Percentiles rank a stretch among this genome's conserved stretches.
Evolutionary conservation across 371 early-diverging fungal species (phyloP).

Genomic region (Smittium culicis): DNA sequence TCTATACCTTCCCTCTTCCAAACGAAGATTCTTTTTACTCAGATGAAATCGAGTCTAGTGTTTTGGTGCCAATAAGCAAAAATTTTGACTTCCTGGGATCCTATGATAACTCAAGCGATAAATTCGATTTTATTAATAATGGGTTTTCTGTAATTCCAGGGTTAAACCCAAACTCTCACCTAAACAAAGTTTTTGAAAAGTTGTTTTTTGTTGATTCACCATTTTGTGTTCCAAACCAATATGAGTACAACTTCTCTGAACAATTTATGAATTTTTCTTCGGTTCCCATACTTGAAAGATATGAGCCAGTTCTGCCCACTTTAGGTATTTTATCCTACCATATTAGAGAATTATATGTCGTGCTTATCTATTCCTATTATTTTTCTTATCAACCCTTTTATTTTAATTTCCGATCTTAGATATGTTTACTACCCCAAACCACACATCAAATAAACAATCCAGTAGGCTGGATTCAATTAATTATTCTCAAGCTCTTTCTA

Average conservation of each 20-base stretch:
- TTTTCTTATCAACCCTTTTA: too few species aligned
- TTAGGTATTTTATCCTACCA: conserved; percentile 4
- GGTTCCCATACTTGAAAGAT: conserved; percentile 4
- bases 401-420: too few species aligned
- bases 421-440: too few species aligned
- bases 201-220: neutral
- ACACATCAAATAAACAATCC: too few species aligned
- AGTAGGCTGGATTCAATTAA: too few species aligned
- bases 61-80: conserved; percentile 11
- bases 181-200: neutral
- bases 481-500: too few species aligned
- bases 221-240: neutral
- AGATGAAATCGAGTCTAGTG: neutral
- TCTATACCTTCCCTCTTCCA: neutral
- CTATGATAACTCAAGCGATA: neutral
- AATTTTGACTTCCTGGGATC: neutral
- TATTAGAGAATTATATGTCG: too few species aligned
- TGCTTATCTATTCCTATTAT: too few species aligned
- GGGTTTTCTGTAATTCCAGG: neutral
- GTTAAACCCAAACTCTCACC: neutral
- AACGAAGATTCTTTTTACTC: neutral
- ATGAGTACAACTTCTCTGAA: neutral
- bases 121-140: neutral
- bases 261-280: neutral
- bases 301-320: neutral